Evolutionary conservation across 1,284 basidiomycete species (phyloP).

Genomic region (Cutaneotrichosporon cutaneum): DNA sequence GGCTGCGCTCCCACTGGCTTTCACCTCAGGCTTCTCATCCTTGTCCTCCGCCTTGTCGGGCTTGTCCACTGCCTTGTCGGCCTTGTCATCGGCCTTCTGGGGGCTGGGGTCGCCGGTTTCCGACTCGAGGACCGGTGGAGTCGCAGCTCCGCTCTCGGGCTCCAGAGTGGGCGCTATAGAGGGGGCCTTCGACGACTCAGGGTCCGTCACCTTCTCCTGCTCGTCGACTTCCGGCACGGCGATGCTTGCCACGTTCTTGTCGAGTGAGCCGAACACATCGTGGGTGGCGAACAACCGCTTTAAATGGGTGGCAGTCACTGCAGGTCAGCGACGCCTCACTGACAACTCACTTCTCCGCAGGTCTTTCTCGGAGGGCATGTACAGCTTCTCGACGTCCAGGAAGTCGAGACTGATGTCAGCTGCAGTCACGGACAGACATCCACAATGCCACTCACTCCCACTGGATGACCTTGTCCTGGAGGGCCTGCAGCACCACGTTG

Average conservation of each 20-base stretch:
- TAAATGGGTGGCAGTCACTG: slow-evolving; percentile 53
- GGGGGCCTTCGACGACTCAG: slow-evolving; percentile 2
- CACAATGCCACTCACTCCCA: slow-evolving; percentile 65
- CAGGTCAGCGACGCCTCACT: neutral
- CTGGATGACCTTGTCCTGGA: slow-evolving; percentile 93
- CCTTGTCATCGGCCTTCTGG: neutral
- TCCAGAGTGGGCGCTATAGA: neutral
- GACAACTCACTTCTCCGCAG: slow-evolving; percentile 42
- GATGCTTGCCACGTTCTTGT: slow-evolving; percentile 53
- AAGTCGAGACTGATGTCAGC: slow-evolving; percentile 48
- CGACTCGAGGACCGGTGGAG: neutral
- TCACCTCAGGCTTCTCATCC: slow-evolving; percentile 4
- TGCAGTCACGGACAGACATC: neutral
- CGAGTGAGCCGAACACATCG: slow-evolving; percentile 49
- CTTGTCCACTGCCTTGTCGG: neutral
- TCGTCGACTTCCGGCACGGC: slow-evolving; percentile 78
- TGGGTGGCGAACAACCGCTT: slow-evolving; percentile 58
- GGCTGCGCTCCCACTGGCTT: neutral
- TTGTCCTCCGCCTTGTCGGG: neutral
- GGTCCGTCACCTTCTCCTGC: slow-evolving; percentile 39
- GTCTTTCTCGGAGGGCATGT: slow-evolving; percentile 54
- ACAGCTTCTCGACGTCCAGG: slow-evolving; percentile 58
- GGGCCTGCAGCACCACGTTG: slow-evolving; percentile 78
- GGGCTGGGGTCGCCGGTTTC: neutral
- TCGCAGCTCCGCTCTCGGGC: neutral